A percentile compares a stretch with the other conserved stretches of the same genome.
Evolutionary conservation across 2,329 filamentous ascomycete genomes (phyloP).

Genomic region (Apiospora phragmitis): DNA sequence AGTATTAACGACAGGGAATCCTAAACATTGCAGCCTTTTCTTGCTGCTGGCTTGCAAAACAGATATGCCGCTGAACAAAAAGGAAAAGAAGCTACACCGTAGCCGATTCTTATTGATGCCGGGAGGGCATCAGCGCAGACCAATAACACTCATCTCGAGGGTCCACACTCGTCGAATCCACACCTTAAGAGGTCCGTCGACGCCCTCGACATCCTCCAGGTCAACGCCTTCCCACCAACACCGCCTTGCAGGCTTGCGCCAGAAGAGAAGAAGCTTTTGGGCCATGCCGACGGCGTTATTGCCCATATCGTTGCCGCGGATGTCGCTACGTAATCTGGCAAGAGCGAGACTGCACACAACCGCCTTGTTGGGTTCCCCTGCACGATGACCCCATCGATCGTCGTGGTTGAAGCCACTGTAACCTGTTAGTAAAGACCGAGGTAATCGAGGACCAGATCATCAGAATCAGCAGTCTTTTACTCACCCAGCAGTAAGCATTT

Average conservation of each 20-base stretch:
- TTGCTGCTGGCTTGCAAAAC: conserved; percentile 9
- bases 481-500: conserved; percentile 98
- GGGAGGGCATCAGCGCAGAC: conserved; percentile 58
- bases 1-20: conserved; percentile 11
- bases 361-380: conserved; percentile 97
- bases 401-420: conserved; percentile 92
- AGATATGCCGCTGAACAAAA: background rate
- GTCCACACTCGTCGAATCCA: conserved; percentile 99
- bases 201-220: conserved; percentile 82
- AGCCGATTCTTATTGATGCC: background rate
- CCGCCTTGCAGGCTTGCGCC: conserved; percentile 91
- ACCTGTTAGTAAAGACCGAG: background rate
- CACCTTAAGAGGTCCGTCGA: conserved; percentile 90
- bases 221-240: conserved; percentile 99
- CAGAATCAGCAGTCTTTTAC: conserved; percentile 32
- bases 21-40: conserved; percentile 2
- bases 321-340: conserved; percentile 88
- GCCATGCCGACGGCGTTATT: conserved; percentile 93
- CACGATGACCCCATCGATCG: conserved; percentile 92
- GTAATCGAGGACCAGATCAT: too few species aligned
- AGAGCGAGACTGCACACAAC: conserved; percentile 96
- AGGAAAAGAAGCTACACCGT: background rate
- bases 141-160: conserved; percentile 95
- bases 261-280: conserved; percentile 95
- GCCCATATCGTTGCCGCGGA: conserved; percentile 74